These are phyloP conservation scores for Moricandia moricandioides DNA, from an alignment of 345 rosid species.

Conservation along the genomic window DNA sequence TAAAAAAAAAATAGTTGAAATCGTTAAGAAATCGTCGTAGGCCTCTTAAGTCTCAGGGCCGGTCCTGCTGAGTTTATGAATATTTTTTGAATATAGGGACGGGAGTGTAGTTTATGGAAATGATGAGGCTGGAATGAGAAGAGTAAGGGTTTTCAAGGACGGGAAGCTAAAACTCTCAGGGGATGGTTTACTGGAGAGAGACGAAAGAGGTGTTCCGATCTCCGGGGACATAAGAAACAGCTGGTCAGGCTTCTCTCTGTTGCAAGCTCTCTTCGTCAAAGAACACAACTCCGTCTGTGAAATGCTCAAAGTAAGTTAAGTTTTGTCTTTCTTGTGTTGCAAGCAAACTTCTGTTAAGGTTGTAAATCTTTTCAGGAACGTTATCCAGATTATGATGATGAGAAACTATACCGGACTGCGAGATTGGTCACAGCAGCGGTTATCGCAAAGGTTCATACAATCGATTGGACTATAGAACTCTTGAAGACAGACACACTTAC, in stretches of 20 bases:
- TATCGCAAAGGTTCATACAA: constrained; percentile 78
- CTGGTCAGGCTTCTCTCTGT: constrained; percentile 76
- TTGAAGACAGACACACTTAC: constrained; percentile 63
- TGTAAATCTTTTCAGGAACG: constrained; percentile 49
- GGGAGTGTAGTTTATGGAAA: constrained; percentile 79
- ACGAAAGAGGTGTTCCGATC: constrained; percentile 58
- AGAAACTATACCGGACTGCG: constrained; percentile 56
- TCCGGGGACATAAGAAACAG: constrained; percentile 77
- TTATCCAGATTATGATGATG: constrained; percentile 57
- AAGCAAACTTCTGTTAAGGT: too few species aligned
- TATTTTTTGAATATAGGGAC: constrained; percentile 43
- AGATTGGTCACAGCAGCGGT: constrained; percentile 75
- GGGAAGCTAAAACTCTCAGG: constrained; percentile 58
- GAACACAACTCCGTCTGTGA: constrained; percentile 65
- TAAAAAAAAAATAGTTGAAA: too few species aligned
- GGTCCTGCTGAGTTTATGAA: background rate
- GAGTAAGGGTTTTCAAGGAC: constrained; percentile 66
- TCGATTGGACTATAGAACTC: constrained; percentile 80
- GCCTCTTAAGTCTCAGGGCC: too few species aligned
- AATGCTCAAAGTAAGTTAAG: constrained; percentile 41
- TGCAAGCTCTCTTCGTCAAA: constrained; percentile 65
- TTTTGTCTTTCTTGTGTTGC: constrained; percentile 13
- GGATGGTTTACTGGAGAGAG: constrained; percentile 56
- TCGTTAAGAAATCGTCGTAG: too few species aligned
- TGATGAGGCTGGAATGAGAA: constrained; percentile 54